A percentile compares a stretch with the other conserved stretches of the same genome.
Evolutionary conservation across 441 rosid genomes (phyloP).

Genomic region (Hypseocharis bilobata): DNA sequence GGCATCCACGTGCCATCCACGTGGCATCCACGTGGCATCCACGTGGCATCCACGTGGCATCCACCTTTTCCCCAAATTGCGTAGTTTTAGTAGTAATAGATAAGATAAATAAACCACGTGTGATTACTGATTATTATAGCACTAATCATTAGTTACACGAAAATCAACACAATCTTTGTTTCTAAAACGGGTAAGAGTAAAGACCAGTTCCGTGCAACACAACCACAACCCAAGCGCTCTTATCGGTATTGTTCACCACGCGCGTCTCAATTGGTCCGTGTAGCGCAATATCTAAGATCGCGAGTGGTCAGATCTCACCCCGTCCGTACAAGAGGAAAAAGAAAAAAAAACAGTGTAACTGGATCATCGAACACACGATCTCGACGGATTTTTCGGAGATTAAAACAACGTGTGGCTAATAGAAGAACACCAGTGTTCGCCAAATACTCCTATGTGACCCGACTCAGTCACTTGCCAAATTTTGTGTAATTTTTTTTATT

Average conservation of each 20-base stretch:
- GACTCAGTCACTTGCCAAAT: neutral
- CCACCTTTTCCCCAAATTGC: no score
- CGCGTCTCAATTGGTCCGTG: neutral
- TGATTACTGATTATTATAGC: conserved; percentile 4
- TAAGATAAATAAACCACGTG: no score
- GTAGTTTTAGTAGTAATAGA: no score
- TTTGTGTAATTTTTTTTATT: neutral
- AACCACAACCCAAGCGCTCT: neutral
- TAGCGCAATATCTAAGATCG: neutral
- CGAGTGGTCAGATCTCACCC: neutral
- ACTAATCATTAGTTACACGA: neutral
- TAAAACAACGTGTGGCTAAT: conserved; percentile 1
- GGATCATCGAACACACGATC: neutral
- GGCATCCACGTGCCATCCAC: no score
- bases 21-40: no score
- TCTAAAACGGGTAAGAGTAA: neutral
- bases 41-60: no score
- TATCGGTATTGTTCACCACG: no score
- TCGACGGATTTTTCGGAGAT: neutral
- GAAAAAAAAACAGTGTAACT: no score
- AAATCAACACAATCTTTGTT: neutral
- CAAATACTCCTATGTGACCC: neutral
- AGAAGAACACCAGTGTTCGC: neutral
- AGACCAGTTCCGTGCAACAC: neutral
- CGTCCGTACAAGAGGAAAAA: neutral